These are phyloP conservation scores for Leccinum laetum DNA, from an alignment of 1,284 basidiomycete genomes.

Conservation along the genomic window DNA sequence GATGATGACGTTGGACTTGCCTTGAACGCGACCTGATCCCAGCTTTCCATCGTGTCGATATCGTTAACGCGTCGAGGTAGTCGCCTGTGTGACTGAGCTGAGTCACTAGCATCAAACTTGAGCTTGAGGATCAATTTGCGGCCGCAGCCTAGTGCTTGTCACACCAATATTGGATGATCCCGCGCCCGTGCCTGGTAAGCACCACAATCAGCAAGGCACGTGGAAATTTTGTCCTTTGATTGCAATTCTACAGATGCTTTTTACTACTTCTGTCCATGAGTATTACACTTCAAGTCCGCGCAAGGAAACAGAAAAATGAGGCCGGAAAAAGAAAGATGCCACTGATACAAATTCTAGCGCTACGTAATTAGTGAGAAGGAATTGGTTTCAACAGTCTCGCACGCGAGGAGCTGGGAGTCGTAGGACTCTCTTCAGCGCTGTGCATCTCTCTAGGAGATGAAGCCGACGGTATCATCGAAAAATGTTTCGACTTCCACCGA, in stretches of 20 bases:
- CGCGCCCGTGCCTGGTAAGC: not conserved
- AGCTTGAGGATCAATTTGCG: conserved; percentile 5
- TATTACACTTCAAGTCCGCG: not conserved
- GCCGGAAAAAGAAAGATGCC: not conserved
- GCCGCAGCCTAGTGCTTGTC: not conserved
- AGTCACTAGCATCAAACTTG: conserved; percentile 4
- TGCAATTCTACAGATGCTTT: conserved; percentile 8
- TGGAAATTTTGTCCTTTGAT: not conserved
- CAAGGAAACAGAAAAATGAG: not conserved
- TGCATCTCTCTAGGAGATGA: conserved; percentile 12
- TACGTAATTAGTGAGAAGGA: conserved; percentile 24
- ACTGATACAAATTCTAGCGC: conserved; percentile 10
- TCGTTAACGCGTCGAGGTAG: not conserved
- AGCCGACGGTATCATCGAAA: conserved; percentile 20
- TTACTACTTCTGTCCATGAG: not conserved
- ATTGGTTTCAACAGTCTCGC: conserved; percentile 21
- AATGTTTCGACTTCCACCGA: conserved; percentile 15
- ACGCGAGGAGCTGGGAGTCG: conserved; percentile 3
- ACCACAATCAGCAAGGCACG: not conserved
- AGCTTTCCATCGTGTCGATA: conserved; percentile 30
- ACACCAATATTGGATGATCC: not conserved
- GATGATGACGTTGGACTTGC: conserved; percentile 29
- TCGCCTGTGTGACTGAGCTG: not conserved
- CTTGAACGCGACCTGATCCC: conserved; percentile 50
- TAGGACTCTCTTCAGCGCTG: not conserved